Percentiles rank a stretch among this genome's conserved stretches.
These are phyloP conservation scores for Wickerhamiella lipophila DNA, from an alignment of 805 yeast genomes.

Conservation along the genomic window DNA sequence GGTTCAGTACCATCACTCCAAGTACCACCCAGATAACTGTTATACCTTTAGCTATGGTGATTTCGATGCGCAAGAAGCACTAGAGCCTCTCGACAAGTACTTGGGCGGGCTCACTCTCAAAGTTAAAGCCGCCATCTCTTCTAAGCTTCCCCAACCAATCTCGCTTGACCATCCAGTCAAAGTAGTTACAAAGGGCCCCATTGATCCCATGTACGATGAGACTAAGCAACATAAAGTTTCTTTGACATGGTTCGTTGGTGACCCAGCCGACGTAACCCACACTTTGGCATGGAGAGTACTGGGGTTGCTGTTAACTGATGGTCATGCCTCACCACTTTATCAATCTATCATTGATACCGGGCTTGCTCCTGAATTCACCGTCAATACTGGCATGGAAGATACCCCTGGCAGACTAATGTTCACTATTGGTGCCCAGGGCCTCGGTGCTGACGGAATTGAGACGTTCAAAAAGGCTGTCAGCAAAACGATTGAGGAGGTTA, in stretches of 20 bases:
- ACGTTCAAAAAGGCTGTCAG: constrained; percentile 38
- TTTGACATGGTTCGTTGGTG: constrained; percentile 77
- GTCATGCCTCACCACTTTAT: constrained; percentile 84
- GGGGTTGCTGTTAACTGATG: constrained; percentile 64
- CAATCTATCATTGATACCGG: constrained; percentile 78
- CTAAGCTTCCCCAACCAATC: constrained; percentile 33
- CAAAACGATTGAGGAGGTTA: constrained; percentile 36
- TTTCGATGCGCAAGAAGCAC: constrained; percentile 27
- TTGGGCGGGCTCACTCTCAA: constrained; percentile 10
- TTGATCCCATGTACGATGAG: constrained; percentile 65
- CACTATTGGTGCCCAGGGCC: constrained; percentile 76
- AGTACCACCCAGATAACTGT: constrained; percentile 87
- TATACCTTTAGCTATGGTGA: constrained; percentile 80
- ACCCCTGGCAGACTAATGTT: constrained; percentile 65
- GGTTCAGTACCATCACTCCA: constrained; percentile 54
- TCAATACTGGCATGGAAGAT: constrained; percentile 78
- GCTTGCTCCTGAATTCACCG: constrained; percentile 70
- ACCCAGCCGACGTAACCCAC: constrained; percentile 53
- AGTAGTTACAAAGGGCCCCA: constrained; percentile 52
- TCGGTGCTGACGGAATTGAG: constrained; percentile 36
- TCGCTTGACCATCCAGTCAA: constrained; percentile 21
- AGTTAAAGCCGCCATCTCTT: background rate
- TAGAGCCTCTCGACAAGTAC: constrained; percentile 19
- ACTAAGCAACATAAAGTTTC: constrained; percentile 62
- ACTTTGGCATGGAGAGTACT: constrained; percentile 61